Evolutionary conservation across 148 eudicot species (phyloP).

Genomic region (Silene uniflora): DNA sequence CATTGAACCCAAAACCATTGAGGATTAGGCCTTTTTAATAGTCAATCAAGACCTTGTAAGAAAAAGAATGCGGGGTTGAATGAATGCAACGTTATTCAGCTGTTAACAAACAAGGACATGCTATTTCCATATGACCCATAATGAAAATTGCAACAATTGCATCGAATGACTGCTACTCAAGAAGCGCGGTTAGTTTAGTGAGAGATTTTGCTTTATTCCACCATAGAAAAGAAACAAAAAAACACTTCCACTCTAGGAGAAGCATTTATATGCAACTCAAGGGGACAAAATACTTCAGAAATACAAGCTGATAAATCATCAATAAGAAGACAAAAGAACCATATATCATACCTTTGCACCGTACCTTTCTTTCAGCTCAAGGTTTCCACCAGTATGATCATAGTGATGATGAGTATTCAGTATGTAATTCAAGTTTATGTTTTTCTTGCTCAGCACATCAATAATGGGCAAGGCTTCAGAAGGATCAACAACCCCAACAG

Average conservation of each 20-base stretch:
- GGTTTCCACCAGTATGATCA: conserved; percentile 92
- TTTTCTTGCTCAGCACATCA: conserved; percentile 58
- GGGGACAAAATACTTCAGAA: too few relatives aligned
- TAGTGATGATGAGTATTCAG: conserved; percentile 86
- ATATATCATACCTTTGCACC: conserved; percentile 79
- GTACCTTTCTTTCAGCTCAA: conserved; percentile 78
- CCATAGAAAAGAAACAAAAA: neutral
- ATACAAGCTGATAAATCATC: neutral
- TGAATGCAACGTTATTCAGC: too few relatives aligned
- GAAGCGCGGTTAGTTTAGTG: neutral
- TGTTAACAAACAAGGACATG: too few relatives aligned
- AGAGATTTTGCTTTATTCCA: neutral
- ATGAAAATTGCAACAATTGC: neutral
- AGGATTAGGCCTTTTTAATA: neutral
- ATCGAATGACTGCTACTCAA: too few relatives aligned
- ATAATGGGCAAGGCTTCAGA: conserved; percentile 83
- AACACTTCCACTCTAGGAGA: neutral
- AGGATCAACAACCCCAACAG: conserved; percentile 91
- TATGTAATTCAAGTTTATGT: conserved; percentile 68
- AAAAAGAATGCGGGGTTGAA: neutral
- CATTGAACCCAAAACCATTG: neutral
- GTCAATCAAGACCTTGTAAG: neutral
- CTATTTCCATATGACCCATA: too few relatives aligned
- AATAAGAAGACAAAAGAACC: neutral
- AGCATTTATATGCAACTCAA: neutral